phyloP scores from a whole-genome alignment of 805 yeast genomes.

The Kodamaea leandrae region DNA sequence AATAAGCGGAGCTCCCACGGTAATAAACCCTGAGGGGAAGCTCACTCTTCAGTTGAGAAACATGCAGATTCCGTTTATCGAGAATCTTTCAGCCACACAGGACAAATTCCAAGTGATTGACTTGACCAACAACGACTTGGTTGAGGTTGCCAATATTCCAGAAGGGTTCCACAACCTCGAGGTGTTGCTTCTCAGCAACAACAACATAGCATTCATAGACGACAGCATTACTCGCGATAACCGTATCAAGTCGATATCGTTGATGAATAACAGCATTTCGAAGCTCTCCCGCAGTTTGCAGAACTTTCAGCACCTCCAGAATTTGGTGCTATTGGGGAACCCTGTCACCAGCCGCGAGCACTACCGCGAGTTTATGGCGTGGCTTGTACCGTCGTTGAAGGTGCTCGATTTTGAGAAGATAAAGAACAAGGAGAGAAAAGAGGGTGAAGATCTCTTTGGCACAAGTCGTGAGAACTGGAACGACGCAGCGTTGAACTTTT shows the following conservation, averaged over 20 bases:
- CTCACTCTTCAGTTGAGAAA: slow-evolving; percentile 35
- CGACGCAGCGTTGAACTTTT: slow-evolving; percentile 16
- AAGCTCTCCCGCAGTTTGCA: slow-evolving; percentile 39
- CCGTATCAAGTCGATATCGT: slow-evolving; percentile 49
- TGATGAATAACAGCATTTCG: slow-evolving; percentile 50
- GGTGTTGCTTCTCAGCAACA: slow-evolving; percentile 61
- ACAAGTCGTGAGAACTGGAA: slow-evolving; percentile 17
- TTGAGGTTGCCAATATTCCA: slow-evolving; percentile 51
- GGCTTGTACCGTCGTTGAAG: slow-evolving; percentile 60
- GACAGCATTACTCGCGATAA: slow-evolving; percentile 29
- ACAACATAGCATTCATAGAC: slow-evolving; percentile 47
- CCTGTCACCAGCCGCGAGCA: slow-evolving; percentile 48
- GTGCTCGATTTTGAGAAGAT: slow-evolving; percentile 70
- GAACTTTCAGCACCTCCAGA: slow-evolving; percentile 41
- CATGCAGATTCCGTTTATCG: slow-evolving; percentile 32
- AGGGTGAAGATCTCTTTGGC: slow-evolving; percentile 45
- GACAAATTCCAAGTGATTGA: slow-evolving; percentile 56
- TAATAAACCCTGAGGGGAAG: slow-evolving; percentile 35
- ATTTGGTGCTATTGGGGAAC: slow-evolving; percentile 56
- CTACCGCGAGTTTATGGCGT: slow-evolving; percentile 59
- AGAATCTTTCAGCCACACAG: slow-evolving; percentile 32
- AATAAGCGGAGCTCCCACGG: slow-evolving; percentile 29
- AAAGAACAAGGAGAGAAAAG: slow-evolving; percentile 49
- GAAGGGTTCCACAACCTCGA: slow-evolving; percentile 34
- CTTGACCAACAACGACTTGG: slow-evolving; percentile 71